Base-by-base conservation (phyloP, 495 filamentous ascomycete genomes). In the Trichoderma gamsii region DNA sequence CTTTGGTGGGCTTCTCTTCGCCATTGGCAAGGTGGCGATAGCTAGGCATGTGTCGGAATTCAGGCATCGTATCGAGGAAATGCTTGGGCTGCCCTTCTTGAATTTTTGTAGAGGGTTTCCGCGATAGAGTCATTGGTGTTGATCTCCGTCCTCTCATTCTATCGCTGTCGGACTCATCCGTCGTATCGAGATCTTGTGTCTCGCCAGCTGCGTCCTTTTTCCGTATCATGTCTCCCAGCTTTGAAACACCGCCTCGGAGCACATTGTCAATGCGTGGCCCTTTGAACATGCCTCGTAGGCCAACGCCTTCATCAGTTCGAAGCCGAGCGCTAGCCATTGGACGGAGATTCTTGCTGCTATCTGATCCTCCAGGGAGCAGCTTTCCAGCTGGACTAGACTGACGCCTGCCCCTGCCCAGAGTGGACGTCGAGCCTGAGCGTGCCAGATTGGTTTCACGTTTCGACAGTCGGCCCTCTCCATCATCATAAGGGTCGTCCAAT, bases 161-260 rank as follows among this genome's bases (percentile, higher is more conserved):
- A 56, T 81, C 79, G 5, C 65, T 65, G 15, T 81, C 81, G 4
- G 80, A 82, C 2, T 81, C 80, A 16, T 78, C 75, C 9, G 76
- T 78, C 4, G 79, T 77, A 12, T 78, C 75, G 38, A 68, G 70
- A 29, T 76, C 77, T 3, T 69, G 76, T 15, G 71, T 73, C 9
- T 76, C 74, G 0, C 23, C 67, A 27, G 66, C 64, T 4, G 69
- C 72, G 16, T 83, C 80, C 64, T 75, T 82, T 64, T 78, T 77
- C 79, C 80, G 82, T 64, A 83, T 69, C 56, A 83, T 73, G 67
- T 83, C 81, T 35, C 80, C 77, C 27, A 83, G 75, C 69, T 82
- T 83, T 61, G 80, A 82, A 6, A 83, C 80, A 66, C 80, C 73
- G 16, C 76, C 82, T 8, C 81, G 78, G 67, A 83, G 69, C 66